Percentiles rank a stretch among this genome's conserved stretches.
Evolutionary conservation across 129 eudicot species (phyloP).

Genomic region (Deinandra increscens): DNA sequence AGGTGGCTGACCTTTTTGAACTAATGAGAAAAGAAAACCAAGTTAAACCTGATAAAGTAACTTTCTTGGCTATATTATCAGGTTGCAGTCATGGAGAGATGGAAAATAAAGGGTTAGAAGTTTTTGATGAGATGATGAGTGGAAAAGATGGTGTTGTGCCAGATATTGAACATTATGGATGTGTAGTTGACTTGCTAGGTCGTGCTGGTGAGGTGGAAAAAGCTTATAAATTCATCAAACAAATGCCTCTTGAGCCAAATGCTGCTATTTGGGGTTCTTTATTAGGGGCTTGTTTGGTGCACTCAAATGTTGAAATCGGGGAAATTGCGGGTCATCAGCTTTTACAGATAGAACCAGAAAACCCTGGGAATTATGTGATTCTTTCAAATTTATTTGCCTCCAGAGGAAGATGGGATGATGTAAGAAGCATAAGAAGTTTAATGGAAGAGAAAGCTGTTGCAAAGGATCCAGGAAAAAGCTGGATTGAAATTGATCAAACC

Average conservation of each 20-base stretch:
- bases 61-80: conserved; percentile 76
- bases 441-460: conserved; percentile 61
- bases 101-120: conserved; percentile 60
- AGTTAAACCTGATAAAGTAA: conserved; percentile 61
- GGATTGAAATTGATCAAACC: conserved; percentile 73
- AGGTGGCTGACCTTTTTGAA: conserved; percentile 52
- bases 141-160: conserved; percentile 52
- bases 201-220: conserved; percentile 74
- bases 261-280: conserved; percentile 91
- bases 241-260: conserved; percentile 80
- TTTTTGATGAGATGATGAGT: conserved; percentile 63
- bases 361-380: conserved; percentile 75
- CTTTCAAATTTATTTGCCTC: conserved; percentile 76
- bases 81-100: conserved; percentile 92
- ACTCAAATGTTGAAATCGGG: conserved; percentile 59
- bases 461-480: conserved; percentile 88
- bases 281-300: conserved; percentile 87
- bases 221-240: conserved; percentile 61
- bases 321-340: conserved; percentile 54
- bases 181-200: conserved; percentile 87
- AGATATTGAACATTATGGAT: conserved; percentile 77
- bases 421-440: conserved; percentile 50
- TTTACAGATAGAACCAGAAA: conserved; percentile 81
- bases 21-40: conserved; percentile 59
- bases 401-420: conserved; percentile 86